Conservation (phyloP, 345 rosid genomes). For the Ricinus communis region DNA sequence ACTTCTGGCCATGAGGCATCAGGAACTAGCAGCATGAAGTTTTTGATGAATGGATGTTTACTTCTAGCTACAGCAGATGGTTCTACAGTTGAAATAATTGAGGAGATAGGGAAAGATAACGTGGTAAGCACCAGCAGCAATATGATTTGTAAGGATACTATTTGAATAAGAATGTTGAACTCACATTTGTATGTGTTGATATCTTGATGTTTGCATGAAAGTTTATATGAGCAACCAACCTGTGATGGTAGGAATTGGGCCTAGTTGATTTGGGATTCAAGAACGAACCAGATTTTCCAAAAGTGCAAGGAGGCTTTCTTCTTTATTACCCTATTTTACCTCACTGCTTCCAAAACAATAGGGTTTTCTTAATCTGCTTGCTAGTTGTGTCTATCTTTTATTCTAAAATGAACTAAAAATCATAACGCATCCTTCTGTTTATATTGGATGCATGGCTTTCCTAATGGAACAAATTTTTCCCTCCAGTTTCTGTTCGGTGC, state of each 20-base stretch:
- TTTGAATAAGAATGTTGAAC: no score
- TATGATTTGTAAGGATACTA: not conserved
- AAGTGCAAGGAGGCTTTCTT: not conserved
- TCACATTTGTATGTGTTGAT: not conserved
- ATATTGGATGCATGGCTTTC: slow-evolving; percentile 4
- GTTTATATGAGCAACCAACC: not conserved
- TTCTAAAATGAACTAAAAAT: not conserved
- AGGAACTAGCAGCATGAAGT: slow-evolving; percentile 52
- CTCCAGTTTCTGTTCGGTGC: slow-evolving; percentile 49
- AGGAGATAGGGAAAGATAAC: slow-evolving; percentile 49
- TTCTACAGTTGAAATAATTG: slow-evolving; percentile 42
- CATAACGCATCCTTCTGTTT: not conserved
- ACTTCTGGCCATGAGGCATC: slow-evolving; percentile 55
- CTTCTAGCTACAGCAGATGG: slow-evolving; percentile 52
- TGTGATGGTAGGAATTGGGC: not conserved
- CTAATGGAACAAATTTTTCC: slow-evolving; percentile 5
- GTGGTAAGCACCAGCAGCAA: slow-evolving; percentile 32
- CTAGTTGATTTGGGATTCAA: not conserved
- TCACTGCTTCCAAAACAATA: not conserved
- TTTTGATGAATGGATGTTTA: slow-evolving; percentile 53
- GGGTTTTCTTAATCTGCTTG: not conserved
- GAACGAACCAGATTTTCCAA: no score
- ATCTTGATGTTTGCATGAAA: not conserved
- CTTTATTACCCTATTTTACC: not conserved
- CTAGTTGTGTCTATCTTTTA: not conserved